Evolutionary conservation across 305 asterid species (phyloP).

Genomic region (Fraxinus paxiana): DNA sequence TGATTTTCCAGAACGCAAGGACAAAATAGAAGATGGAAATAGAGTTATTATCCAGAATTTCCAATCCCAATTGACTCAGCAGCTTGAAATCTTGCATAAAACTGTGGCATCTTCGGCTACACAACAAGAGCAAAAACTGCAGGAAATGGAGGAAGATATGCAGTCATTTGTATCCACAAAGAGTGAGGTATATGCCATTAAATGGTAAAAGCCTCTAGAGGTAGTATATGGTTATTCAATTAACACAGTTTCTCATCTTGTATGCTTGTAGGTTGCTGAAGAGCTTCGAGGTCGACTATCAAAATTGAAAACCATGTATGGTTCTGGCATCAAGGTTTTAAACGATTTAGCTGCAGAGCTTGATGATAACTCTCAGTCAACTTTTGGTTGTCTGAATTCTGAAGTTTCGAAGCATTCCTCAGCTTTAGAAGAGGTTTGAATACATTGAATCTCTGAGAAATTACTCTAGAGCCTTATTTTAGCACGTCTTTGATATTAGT

Average conservation of each 20-base stretch:
- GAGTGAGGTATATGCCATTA: conserved; percentile 33
- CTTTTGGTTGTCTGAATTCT: conserved; percentile 38
- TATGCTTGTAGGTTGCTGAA: conserved; percentile 35
- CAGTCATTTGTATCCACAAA: conserved; percentile 41
- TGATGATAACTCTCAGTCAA: conserved; percentile 33
- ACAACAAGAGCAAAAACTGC: conserved; percentile 45
- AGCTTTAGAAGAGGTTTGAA: conserved; percentile 25
- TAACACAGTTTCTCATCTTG: conserved; percentile 6
- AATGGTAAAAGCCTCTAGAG: conserved; percentile 5
- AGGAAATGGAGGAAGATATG: conserved; percentile 38
- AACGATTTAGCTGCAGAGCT: conserved; percentile 40
- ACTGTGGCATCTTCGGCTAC: conserved; percentile 36
- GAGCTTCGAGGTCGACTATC: conserved; percentile 37
- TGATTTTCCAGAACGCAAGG: conserved; percentile 39
- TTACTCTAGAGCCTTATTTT: background rate
- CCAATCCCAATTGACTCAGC: conserved; percentile 39
- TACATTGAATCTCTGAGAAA: background rate
- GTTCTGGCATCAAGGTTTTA: conserved; percentile 34
- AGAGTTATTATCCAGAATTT: conserved; percentile 32
- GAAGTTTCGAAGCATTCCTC: conserved; percentile 43
- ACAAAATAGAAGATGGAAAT: conserved; percentile 40
- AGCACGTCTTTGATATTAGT: background rate
- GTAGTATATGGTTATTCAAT: background rate
- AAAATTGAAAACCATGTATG: conserved; percentile 29
- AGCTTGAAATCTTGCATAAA: conserved; percentile 41